Evolutionary conservation across 2,329 filamentous ascomycete species (phyloP).

Genomic region (Penicillium janthinellum): DNA sequence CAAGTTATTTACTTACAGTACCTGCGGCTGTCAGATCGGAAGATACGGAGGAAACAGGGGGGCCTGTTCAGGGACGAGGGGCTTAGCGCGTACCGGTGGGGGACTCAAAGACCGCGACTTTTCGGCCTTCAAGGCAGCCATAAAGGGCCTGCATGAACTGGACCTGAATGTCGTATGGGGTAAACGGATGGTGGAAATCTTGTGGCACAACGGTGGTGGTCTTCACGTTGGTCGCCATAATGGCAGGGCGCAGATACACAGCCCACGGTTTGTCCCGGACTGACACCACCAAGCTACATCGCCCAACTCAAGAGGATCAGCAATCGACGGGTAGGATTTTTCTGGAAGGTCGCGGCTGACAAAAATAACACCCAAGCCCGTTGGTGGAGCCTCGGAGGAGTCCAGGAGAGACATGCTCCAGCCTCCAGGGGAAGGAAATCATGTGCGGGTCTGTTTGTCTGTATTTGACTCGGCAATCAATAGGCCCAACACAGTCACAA

Average conservation of each 20-base stretch:
- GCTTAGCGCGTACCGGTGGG: conserved; percentile 70
- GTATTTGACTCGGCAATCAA: not conserved
- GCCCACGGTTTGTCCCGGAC: not conserved
- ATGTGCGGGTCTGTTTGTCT: conserved; percentile 2
- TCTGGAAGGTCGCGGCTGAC: conserved; percentile 17
- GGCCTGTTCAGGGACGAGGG: not conserved
- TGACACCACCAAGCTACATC: not conserved
- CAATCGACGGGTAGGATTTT: conserved; percentile 4
- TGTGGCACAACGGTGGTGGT: conserved; percentile 38
- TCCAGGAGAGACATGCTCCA: conserved; percentile 9
- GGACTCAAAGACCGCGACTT: conserved; percentile 86
- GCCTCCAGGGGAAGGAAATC: conserved; percentile 11
- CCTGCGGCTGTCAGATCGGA: conserved; percentile 34
- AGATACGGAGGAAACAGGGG: not conserved
- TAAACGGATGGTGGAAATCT: conserved; percentile 84
- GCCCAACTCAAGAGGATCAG: not conserved
- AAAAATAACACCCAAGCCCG: conserved; percentile 18
- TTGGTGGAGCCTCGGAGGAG: conserved; percentile 15
- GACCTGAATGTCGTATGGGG: conserved; percentile 83
- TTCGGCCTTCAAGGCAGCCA: conserved; percentile 73
- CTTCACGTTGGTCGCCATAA: not conserved
- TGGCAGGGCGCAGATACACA: not conserved
- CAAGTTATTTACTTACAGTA: conserved; percentile 41
- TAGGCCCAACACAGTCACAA: no score
- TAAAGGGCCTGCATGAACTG: conserved; percentile 87